These are phyloP conservation scores for Mucor sp. DNA, from an alignment of 371 early-diverging fungal genomes.

Conservation along the genomic window DNA sequence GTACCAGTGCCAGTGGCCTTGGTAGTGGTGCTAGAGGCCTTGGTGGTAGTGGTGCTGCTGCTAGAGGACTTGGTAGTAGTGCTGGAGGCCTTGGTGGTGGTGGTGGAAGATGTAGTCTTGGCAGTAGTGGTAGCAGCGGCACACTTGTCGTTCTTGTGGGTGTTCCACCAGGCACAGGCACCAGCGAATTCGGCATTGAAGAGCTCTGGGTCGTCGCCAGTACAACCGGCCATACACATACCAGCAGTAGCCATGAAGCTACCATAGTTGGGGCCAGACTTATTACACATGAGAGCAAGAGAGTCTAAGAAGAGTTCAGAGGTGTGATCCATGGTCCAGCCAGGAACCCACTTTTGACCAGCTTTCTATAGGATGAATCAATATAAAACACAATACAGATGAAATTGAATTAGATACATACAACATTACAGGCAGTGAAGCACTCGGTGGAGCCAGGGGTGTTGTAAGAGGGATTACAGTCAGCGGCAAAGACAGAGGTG, in stretches of 20 bases:
- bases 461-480: constrained; percentile 33
- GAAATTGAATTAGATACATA: background rate
- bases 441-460: constrained; percentile 18
- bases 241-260: constrained; percentile 44
- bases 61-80: background rate
- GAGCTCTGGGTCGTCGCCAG: constrained; percentile 15
- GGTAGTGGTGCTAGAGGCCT: background rate
- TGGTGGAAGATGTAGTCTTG: background rate
- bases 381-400: background rate
- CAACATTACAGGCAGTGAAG: constrained; percentile 26
- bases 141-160: constrained; percentile 22
- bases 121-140: constrained; percentile 7
- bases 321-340: constrained; percentile 34
- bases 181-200: constrained; percentile 26
- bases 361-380: constrained; percentile 8
- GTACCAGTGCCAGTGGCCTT: background rate
- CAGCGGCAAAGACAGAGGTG: constrained; percentile 19
- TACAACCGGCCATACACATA: constrained; percentile 40
- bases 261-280: constrained; percentile 25
- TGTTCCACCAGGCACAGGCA: constrained; percentile 29
- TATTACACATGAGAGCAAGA: constrained; percentile 31
- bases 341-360: constrained; percentile 20
- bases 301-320: constrained; percentile 36
- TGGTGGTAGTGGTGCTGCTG: too few relatives aligned
- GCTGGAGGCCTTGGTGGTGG: constrained; percentile 1